Percentiles rank a stretch among this genome's conserved stretches.
These are phyloP conservation scores for Geum urbanum DNA, from an alignment of 306 rosid genomes.

Conservation along the genomic window DNA sequence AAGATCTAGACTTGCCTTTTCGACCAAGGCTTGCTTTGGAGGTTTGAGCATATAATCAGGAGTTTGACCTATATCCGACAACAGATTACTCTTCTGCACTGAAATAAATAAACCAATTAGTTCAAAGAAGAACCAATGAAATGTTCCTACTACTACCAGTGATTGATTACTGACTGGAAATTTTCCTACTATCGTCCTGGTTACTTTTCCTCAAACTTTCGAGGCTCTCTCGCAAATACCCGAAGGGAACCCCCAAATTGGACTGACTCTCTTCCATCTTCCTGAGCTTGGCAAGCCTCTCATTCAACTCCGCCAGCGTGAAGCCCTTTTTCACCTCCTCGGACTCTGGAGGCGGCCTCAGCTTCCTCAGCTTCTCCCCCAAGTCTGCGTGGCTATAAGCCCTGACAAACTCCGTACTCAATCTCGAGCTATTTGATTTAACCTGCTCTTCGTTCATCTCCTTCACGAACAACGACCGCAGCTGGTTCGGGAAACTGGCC, in stretches of 20 bases:
- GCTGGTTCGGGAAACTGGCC: too few relatives aligned
- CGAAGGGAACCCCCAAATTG: background rate
- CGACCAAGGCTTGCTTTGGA: conserved; percentile 76
- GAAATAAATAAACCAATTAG: conserved; percentile 23
- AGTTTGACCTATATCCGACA: conserved; percentile 35
- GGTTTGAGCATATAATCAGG: conserved; percentile 47
- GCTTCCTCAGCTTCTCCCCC: conserved; percentile 67
- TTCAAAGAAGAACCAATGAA: background rate
- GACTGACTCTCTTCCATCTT: conserved; percentile 44
- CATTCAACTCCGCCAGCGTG: conserved; percentile 59
- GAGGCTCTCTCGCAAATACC: too few relatives aligned
- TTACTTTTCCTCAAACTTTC: too few relatives aligned
- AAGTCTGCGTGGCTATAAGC: conserved; percentile 28
- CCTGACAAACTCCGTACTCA: conserved; percentile 37
- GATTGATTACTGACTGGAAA: too few relatives aligned
- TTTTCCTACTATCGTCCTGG: too few relatives aligned
- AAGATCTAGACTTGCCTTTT: conserved; percentile 40
- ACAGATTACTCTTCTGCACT: conserved; percentile 40
- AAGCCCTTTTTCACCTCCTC: conserved; percentile 38
- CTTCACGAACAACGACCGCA: conserved; percentile 25
- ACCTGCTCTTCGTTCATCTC: conserved; percentile 25
- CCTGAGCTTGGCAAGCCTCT: conserved; percentile 49
- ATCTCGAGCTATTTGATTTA: background rate
- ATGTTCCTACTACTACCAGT: too few relatives aligned
- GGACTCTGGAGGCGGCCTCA: conserved; percentile 40